Evolutionary conservation across 2,329 filamentous ascomycete genomes (phyloP), one percentile per base, ranked within the genome.

Genomic region (Drechslerella stenobrocha): DNA sequence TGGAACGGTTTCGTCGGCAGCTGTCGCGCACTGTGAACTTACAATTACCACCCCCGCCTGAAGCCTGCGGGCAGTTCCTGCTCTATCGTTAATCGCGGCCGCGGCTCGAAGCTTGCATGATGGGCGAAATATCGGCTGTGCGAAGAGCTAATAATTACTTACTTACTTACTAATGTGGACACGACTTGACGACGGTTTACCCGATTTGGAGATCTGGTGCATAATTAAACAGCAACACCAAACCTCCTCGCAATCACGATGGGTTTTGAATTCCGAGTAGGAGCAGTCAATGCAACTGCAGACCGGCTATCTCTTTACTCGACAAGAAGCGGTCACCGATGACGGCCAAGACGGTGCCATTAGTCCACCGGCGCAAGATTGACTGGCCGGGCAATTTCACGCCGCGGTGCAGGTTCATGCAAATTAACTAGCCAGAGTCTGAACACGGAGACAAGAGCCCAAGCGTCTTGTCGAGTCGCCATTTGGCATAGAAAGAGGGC

Each of bases 171-270:
- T 42, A 42, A 42, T 20, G 18, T 8, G 13, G 15, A 18, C 9
- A 20, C 15, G 4, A 42, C 22, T 42, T 5, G 3, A 20, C 4
- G 8, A 18, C 18, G 4, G 15, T 3, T 20, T 20, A 18, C 18
- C 9, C 15, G 15, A 42, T 18, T 42, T 5, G 37, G 18, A 20
- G 22, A 4, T 7, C 3, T 18, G 15, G n/a, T 42, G 37, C 37
- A 42, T 42, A 42, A n/a, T n/a, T n/a, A n/a, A n/a, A 30, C 37
- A 42, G 37, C 37, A 42, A 42, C 37, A 42, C 7, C 15, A 42
- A 42, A 42, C 9, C 37, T 20, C 37, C 37, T 42, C 9, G 37
- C 15, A 42, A n/a, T 18, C 4, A 20, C 37, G 37, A 18, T 42
- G 37, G 37, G 9, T 42, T 42, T 15, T 15, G 34, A n/a, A n/a